Conservation (phyloP, 1,139 yeast genomes). For the Suhomyces ambrosiae region DNA sequence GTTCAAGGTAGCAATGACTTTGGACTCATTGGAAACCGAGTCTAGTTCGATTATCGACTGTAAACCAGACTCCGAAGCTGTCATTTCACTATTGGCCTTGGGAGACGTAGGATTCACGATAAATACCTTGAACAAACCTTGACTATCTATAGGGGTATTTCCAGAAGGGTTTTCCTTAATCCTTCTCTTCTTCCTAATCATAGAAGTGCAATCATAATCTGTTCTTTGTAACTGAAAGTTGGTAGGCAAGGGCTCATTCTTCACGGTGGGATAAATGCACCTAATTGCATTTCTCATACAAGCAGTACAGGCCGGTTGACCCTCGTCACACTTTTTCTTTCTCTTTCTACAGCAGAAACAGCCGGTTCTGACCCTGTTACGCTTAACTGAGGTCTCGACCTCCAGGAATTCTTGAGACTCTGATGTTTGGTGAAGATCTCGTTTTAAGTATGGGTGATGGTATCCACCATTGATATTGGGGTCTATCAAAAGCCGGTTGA, state of each 20-base stretch:
- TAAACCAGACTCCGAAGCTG: slow-evolving; percentile 2
- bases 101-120: slow-evolving; percentile 12
- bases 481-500: too few relatives aligned
- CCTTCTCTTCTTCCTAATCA: slow-evolving; percentile 3
- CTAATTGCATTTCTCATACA: slow-evolving; percentile 39
- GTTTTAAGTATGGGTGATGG: too few relatives aligned
- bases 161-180: neutral
- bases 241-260: slow-evolving; percentile 33
- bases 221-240: slow-evolving; percentile 26
- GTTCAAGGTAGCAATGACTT: too few relatives aligned
- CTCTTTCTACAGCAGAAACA: slow-evolving; percentile 51
- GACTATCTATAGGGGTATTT: too few relatives aligned
- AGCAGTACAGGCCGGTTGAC: slow-evolving; percentile 38
- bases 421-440: neutral
- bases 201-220: slow-evolving; percentile 12
- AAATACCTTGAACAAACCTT: slow-evolving; percentile 17
- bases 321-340: slow-evolving; percentile 54
- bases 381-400: slow-evolving; percentile 10
- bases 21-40: too few relatives aligned
- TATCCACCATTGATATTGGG: too few relatives aligned
- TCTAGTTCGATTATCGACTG: slow-evolving; percentile 7
- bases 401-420: neutral
- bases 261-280: slow-evolving; percentile 43
- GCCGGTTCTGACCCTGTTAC: slow-evolving; percentile 41
- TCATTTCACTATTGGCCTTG: slow-evolving; percentile 8